These are phyloP conservation scores for Rhizomucor pusillus DNA, from an alignment of 371 early-diverging fungal species.

Conservation along the genomic window DNA sequence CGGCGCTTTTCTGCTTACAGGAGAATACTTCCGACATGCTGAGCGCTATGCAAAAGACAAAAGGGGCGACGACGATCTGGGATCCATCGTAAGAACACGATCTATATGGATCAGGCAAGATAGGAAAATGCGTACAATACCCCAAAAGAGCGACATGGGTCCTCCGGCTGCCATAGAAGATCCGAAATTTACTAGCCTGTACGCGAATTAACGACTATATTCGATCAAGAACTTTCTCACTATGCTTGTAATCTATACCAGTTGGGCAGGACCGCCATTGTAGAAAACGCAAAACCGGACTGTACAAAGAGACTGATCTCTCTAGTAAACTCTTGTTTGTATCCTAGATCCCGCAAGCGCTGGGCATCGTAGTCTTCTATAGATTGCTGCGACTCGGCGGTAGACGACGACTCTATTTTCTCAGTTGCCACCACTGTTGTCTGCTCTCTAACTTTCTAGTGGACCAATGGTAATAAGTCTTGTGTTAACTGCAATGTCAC, in stretches of 20 bases:
- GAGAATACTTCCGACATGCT: conserved; percentile 39
- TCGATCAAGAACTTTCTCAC: no score
- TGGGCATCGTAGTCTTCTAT: conserved; percentile 30
- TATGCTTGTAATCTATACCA: no score
- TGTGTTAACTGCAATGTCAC: no score
- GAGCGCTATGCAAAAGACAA: conserved; percentile 34
- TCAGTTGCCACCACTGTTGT: no score
- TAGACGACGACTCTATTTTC: no score
- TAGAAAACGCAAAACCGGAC: conserved; percentile 28
- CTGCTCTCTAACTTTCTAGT: no score
- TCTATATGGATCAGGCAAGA: not conserved
- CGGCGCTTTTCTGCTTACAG: not conserved
- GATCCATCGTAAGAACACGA: not conserved
- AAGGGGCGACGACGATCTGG: conserved; percentile 30
- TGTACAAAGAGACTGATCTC: conserved; percentile 35
- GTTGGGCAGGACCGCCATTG: conserved; percentile 35
- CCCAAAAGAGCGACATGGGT: conserved; percentile 37
- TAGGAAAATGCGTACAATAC: conserved; percentile 3
- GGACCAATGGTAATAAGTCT: no score
- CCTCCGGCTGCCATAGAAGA: conserved; percentile 30
- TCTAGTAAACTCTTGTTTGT: conserved; percentile 42
- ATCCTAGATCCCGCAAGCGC: conserved; percentile 30
- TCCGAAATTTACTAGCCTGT: conserved; percentile 28
- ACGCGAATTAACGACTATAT: not conserved
- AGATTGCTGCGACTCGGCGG: no score